phyloP scores from a whole-genome alignment of 139 green algal genomes.

The Micromonas commoda region DNA sequence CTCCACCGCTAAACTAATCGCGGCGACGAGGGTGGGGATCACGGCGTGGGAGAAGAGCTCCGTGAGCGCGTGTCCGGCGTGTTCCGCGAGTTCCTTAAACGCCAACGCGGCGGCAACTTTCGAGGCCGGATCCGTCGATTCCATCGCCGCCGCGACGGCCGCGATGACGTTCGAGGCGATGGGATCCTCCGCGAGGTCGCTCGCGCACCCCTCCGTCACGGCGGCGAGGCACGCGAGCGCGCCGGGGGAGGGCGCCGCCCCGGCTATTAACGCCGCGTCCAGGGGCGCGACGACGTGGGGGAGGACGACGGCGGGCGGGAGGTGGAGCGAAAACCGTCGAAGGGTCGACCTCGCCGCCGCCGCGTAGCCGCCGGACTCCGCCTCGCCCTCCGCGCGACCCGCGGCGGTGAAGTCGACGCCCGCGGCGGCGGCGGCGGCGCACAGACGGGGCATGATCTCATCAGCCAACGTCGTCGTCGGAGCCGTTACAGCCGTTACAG shows the following conservation, averaged over 20 bases:
- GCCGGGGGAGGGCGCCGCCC: no score
- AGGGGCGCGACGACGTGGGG: neutral
- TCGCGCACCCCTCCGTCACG: neutral
- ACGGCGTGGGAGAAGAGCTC: neutral
- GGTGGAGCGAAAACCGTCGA: neutral
- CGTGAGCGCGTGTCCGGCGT: neutral
- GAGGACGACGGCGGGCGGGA: neutral
- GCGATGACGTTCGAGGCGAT: neutral
- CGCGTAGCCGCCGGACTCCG: no score
- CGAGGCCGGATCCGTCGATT: neutral
- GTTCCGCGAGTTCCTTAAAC: neutral
- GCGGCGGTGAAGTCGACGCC: no score
- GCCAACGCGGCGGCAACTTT: neutral
- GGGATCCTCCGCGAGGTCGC: neutral
- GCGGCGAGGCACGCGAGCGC: neutral
- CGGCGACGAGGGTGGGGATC: neutral
- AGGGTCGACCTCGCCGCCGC: neutral
- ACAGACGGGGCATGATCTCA: no score
- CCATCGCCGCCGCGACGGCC: neutral
- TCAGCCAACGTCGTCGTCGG: no score
- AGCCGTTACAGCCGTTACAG: no score
- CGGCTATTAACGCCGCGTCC: no score
- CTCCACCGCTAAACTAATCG: neutral
- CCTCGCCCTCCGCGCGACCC: no score
- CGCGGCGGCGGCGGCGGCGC: no score